A percentile compares a stretch with the other conserved stretches of the same genome.
Evolutionary conservation across 2,329 filamentous ascomycete genomes (phyloP).

Genomic region (Claviceps pazoutovae): DNA sequence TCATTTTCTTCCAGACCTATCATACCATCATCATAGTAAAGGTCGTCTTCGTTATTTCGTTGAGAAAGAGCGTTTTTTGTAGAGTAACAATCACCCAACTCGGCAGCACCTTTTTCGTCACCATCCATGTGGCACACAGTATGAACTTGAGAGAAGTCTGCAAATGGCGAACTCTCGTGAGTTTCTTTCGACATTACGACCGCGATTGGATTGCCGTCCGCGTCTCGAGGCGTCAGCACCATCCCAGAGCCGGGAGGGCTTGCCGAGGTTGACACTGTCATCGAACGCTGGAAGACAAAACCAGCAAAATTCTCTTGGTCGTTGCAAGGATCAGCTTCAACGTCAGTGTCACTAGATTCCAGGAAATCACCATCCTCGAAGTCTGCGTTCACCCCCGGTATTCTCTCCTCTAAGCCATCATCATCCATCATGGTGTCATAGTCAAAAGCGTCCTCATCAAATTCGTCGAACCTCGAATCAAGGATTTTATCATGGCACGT

Average conservation of each 20-base stretch:
- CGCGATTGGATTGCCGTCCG: slow-evolving; percentile 40
- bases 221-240: slow-evolving; percentile 40
- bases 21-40: slow-evolving; percentile 57
- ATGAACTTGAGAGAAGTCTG: slow-evolving; percentile 3
- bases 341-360: slow-evolving; percentile 7
- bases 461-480: slow-evolving; percentile 46
- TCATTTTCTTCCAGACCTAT: slow-evolving; percentile 29
- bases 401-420: slow-evolving; percentile 52
- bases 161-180: slow-evolving; percentile 10
- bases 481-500: slow-evolving; percentile 22
- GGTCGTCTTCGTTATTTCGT: slow-evolving; percentile 37
- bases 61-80: slow-evolving; percentile 6
- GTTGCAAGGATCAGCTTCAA: slow-evolving; percentile 32
- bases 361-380: slow-evolving; percentile 4
- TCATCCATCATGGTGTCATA: slow-evolving; percentile 53
- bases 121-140: background rate
- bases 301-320: slow-evolving; percentile 48
- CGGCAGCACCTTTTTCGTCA: slow-evolving; percentile 15
- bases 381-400: slow-evolving; percentile 37
- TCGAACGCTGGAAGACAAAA: slow-evolving; percentile 43
- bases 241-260: slow-evolving; percentile 36
- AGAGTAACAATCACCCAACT: slow-evolving; percentile 29
- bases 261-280: slow-evolving; percentile 33
- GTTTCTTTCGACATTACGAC: slow-evolving; percentile 39
- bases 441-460: slow-evolving; percentile 46